Conservation (phyloP, 306 rosid genomes). For the Parietaria judaica region DNA sequence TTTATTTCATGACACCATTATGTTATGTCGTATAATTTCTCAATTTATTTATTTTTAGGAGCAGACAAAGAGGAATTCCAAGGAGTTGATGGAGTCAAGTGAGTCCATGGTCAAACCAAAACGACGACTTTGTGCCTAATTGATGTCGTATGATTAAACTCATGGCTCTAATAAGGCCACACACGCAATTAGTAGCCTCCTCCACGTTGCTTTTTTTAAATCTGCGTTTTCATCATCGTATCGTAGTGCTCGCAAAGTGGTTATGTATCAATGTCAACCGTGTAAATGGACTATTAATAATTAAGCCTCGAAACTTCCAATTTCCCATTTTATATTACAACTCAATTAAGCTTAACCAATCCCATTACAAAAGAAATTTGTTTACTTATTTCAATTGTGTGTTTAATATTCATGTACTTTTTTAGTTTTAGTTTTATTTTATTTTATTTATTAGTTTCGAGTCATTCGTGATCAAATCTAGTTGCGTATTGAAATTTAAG, state of each 20-base stretch:
- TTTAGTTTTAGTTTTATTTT: too few relatives aligned
- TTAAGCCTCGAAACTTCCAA: not conserved
- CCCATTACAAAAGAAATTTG: too few relatives aligned
- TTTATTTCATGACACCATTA: too few relatives aligned
- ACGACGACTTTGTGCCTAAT: not conserved
- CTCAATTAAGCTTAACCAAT: too few relatives aligned
- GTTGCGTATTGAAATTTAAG: too few relatives aligned
- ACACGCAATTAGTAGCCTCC: not conserved
- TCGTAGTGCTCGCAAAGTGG: not conserved
- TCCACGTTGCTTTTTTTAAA: not conserved
- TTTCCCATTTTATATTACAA: not conserved
- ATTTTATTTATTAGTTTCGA: too few relatives aligned
- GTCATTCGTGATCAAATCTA: too few relatives aligned
- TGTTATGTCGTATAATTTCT: too few relatives aligned
- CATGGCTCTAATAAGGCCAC: slow-evolving; percentile 12
- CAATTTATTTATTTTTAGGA: too few relatives aligned
- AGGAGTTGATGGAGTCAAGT: not conserved
- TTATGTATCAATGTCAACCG: not conserved
- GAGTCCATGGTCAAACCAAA: slow-evolving; percentile 1
- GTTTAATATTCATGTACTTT: too few relatives aligned
- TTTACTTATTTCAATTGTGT: too few relatives aligned
- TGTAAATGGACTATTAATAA: not conserved
- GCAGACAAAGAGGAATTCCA: not conserved
- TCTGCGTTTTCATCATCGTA: not conserved
- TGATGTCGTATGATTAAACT: not conserved